These are phyloP conservation scores for Penicillium palitans DNA, from an alignment of 2,329 filamentous ascomycete species.

Conservation along the genomic window DNA sequence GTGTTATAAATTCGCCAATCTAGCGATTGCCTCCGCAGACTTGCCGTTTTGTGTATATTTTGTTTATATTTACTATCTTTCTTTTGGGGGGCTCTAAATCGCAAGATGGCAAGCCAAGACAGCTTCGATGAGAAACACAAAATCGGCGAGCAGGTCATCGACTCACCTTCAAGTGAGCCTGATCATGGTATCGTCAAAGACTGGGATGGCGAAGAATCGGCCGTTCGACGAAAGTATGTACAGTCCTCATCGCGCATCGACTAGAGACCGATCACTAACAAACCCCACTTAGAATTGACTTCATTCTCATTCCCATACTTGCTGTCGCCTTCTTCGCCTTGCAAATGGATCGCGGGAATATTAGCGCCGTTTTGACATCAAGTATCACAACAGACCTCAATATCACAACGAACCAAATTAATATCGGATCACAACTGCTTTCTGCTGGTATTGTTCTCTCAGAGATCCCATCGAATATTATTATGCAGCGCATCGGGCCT, in stretches of 20 bases:
- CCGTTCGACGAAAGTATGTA: slow-evolving; percentile 25
- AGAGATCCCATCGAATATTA: slow-evolving; percentile 55
- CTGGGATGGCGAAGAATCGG: slow-evolving; percentile 31
- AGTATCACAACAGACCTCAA: slow-evolving; percentile 53
- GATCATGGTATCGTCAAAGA: slow-evolving; percentile 26
- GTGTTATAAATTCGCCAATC: neutral
- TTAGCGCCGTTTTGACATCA: slow-evolving; percentile 55
- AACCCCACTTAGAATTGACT: slow-evolving; percentile 25
- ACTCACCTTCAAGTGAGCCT: slow-evolving; percentile 14
- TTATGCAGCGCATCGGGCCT: slow-evolving; percentile 54
- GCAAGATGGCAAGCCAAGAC: neutral
- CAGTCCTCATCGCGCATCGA: neutral
- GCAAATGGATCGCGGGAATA: slow-evolving; percentile 43
- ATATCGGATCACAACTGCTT: slow-evolving; percentile 56
- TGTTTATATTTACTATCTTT: neutral
- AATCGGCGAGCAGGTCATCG: slow-evolving; percentile 13
- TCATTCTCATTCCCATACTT: slow-evolving; percentile 33
- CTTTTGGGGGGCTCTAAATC: neutral
- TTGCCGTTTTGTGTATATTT: neutral
- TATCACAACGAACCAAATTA: slow-evolving; percentile 55
- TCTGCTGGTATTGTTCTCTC: slow-evolving; percentile 53
- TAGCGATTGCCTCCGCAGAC: neutral
- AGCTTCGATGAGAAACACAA: slow-evolving; percentile 13
- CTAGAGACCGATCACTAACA: neutral
- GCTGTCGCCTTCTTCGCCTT: slow-evolving; percentile 33